A percentile compares a stretch with the other conserved stretches of the same genome.
phyloP scores from a whole-genome alignment of 2,329 filamentous ascomycete genomes.

The Neopestalotiopsis rosae region DNA sequence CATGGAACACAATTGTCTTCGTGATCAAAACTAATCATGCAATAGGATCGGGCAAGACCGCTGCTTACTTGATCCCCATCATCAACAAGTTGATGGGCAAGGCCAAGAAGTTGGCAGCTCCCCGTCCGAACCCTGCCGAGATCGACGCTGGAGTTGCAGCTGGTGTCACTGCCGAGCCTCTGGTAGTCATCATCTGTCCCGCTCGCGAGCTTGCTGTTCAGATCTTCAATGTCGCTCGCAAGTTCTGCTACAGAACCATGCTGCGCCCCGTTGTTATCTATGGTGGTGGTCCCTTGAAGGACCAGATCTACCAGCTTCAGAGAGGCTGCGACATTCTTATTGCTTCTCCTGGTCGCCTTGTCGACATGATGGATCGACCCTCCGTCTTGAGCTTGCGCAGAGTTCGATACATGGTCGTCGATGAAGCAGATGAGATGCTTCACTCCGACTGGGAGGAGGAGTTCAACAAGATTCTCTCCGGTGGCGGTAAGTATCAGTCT shows the following conservation, averaged over 20 bases:
- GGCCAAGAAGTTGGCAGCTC: conserved; percentile 82
- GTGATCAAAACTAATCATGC: conserved; percentile 17
- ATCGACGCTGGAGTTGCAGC: conserved; percentile 54
- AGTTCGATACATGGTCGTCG: conserved; percentile 82
- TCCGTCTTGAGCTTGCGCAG: conserved; percentile 74
- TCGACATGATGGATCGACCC: conserved; percentile 80
- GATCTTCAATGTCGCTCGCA: conserved; percentile 92
- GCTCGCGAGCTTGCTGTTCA: conserved; percentile 91
- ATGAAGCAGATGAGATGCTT: conserved; percentile 95
- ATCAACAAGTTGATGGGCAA: conserved; percentile 95
- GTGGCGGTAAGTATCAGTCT: conserved; percentile 69
- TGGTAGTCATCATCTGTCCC: conserved; percentile 85
- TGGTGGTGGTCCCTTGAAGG: conserved; percentile 75
- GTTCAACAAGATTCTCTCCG: conserved; percentile 76
- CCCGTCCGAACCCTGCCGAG: conserved; percentile 69
- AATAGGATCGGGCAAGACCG: conserved; percentile 93
- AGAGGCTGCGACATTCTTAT: conserved; percentile 91
- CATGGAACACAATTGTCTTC: not conserved
- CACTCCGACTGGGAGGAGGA: conserved; percentile 78
- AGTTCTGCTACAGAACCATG: conserved; percentile 94
- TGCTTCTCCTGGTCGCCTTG: conserved; percentile 84
- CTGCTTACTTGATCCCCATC: conserved; percentile 88
- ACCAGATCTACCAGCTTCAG: conserved; percentile 74
- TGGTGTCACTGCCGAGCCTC: conserved; percentile 76
- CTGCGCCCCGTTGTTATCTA: conserved; percentile 90